Base-by-base conservation (phyloP, 78 protist genomes). In the Monosiga brevicollis region DNA sequence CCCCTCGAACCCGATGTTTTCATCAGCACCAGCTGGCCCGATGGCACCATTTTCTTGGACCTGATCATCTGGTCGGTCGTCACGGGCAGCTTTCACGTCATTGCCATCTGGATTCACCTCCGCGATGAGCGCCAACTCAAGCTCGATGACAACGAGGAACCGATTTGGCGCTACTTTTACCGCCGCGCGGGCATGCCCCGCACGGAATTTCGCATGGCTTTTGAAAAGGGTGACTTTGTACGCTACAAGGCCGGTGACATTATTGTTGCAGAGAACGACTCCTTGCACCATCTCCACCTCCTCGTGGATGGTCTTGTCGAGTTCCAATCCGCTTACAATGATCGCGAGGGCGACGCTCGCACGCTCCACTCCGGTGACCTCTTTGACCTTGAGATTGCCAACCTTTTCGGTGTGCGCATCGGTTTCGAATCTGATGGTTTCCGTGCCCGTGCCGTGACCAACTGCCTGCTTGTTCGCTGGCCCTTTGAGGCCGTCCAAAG, bases 151-250 rank as follows among this genome's bases (percentile, higher is more conserved):
- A 9, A 1, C 9, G 82, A 34, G 34, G 82, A 78, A 3, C 73
- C 1, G 73, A 29, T 78, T 3, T 78, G 73, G 75, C 82, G 82
- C 40, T 3, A 43, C 38, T 78, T 78, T 73, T 78, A 29, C 42
- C 82, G 82, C 38, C 82, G 73, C 70, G 1, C 43, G 11, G 42
- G 82, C 82, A 78, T 78, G 62, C 2, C 38, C 25, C 82, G 82
- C 49, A 36, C 49, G 38, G 62, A 40, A 22, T 78, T 42, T 40
- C 9, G 34, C n/a, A 23, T 43, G 23, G 36, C 49, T 29, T 36
- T 78, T 40, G 0, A 24, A 39, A 25, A 1, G 25, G 73, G 82
- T 1, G 3, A 11, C 11, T 49, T 41, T 9, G 49, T 20, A 20
- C 1, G 9, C 55, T 78, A 35, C 73, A 9, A 0, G 73, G 37